Percentiles rank a stretch among this genome's conserved stretches.
Conservation (phyloP, 371 early-diverging fungal genomes). For the Nosema bombycis region DNA sequence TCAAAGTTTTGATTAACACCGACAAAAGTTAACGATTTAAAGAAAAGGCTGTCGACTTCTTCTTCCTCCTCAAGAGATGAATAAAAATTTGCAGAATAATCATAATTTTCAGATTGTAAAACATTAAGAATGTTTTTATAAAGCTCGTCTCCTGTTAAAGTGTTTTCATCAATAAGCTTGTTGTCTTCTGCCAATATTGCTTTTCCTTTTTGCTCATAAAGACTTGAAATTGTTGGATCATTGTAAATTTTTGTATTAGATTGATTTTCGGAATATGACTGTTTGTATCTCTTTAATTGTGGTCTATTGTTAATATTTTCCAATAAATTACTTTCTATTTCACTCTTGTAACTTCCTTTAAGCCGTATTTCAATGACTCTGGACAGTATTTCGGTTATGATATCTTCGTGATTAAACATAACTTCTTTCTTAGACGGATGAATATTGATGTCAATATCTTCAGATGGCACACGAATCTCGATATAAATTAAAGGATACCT, state of each 20-base stretch:
- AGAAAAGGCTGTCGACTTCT: constrained; percentile 51
- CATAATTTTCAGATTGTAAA: not conserved
- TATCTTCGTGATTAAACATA: constrained; percentile 78
- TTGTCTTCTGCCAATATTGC: not conserved
- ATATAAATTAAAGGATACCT: constrained; percentile 82
- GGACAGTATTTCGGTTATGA: constrained; percentile 67
- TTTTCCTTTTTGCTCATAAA: constrained; percentile 8
- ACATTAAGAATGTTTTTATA: not conserved
- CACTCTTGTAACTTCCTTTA: not conserved
- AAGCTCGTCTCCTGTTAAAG: not conserved
- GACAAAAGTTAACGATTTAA: constrained; percentile 25
- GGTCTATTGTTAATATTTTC: not conserved
- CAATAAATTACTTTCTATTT: not conserved
- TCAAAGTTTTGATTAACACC: constrained; percentile 10
- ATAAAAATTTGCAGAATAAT: constrained; percentile 13
- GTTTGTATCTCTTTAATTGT: not conserved
- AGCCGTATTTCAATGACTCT: constrained; percentile 1
- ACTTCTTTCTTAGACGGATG: constrained; percentile 91
- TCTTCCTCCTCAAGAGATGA: constrained; percentile 34
- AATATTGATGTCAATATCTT: constrained; percentile 88
- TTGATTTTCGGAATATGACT: not conserved
- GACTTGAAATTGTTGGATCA: constrained; percentile 5
- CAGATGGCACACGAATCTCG: constrained; percentile 72
- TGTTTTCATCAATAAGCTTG: no score
- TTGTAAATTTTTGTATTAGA: constrained; percentile 9